Base-by-base conservation (phyloP, 352 stramenopile species). In the Pythium biforme region DNA sequence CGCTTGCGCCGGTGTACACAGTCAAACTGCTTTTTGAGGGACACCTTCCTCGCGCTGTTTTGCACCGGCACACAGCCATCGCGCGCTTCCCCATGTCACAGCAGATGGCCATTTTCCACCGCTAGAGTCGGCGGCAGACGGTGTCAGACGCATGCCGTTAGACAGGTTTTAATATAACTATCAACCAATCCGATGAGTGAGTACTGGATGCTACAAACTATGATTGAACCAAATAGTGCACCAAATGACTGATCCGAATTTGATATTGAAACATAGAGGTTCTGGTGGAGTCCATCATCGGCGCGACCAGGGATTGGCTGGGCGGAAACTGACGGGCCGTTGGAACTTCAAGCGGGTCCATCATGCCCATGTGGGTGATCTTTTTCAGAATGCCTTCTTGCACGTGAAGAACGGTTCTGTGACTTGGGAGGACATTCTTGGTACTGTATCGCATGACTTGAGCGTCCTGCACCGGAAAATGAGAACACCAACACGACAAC, bases 11-110 rank as follows among this genome's bases (percentile, higher is more conserved):
- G 37, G 37, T 43, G 37, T 43, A 10, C 11, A 43, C 37, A 14
- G 37, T 43, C 37, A 14, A 43, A n/a, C 17, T 43, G 14, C 14
- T n/a, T 34, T 10, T 43, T 20, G 37, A 43, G 37, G 37, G 37
- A 43, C 37, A 43, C 37, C 17, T 37, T 11, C 31, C 34, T 41
- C 34, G 31, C 5, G 7, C 34, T 41, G 7, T 43, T 9, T 43
- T 10, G 37, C 46, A 52, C 46, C 46, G 46, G 46, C 46, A 43
- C 37, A 20, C n/a, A n/a, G n/a, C n/a, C n/a, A n/a, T n/a, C n/a
- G 14, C 20, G 43, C 43, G 43, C n/a, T 43, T 43, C 37, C 37
- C 37, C 37, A 43, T 43, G 37, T 43, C 37, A n/a, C 37, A 43
- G 37, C 37, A 43, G 17, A 43, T 43, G 37, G 37, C 37, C 37